Evolutionary conservation across 2,329 filamentous ascomycete genomes (phyloP).

Genomic region (Kalmusia sp.): DNA sequence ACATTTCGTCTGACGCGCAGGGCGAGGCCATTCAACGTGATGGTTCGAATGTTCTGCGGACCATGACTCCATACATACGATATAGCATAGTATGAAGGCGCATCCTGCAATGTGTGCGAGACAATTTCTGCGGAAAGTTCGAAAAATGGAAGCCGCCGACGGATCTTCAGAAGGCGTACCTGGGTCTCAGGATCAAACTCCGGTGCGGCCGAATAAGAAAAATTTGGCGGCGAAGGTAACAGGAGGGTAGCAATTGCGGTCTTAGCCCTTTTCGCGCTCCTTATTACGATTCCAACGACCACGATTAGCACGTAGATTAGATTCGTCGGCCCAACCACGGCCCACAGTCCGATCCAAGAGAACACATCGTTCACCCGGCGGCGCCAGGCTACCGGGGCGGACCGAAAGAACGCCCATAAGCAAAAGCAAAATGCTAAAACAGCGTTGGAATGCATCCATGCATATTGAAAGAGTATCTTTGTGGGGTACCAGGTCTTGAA

Average conservation of each 20-base stretch:
- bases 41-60: not conserved
- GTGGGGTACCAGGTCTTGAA: not conserved
- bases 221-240: not conserved
- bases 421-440: not conserved
- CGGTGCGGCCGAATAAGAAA: not conserved
- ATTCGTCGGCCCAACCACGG: not conserved
- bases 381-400: not conserved
- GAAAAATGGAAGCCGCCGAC: not conserved
- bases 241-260: not conserved
- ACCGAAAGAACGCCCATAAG: not conserved
- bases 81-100: not conserved
- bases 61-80: slow-evolving; percentile 1
- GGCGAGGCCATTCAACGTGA: not conserved
- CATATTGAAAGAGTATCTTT: not conserved
- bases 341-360: not conserved
- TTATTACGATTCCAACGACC: not conserved
- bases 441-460: not conserved
- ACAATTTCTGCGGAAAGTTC: not conserved
- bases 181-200: not conserved
- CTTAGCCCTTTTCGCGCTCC: not conserved
- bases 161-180: not conserved
- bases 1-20: not conserved
- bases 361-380: not conserved
- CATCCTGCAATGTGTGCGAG: not conserved
- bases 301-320: not conserved